Conservation (phyloP, 2,329 filamentous ascomycete genomes). For the Aspergillus sojae region DNA sequence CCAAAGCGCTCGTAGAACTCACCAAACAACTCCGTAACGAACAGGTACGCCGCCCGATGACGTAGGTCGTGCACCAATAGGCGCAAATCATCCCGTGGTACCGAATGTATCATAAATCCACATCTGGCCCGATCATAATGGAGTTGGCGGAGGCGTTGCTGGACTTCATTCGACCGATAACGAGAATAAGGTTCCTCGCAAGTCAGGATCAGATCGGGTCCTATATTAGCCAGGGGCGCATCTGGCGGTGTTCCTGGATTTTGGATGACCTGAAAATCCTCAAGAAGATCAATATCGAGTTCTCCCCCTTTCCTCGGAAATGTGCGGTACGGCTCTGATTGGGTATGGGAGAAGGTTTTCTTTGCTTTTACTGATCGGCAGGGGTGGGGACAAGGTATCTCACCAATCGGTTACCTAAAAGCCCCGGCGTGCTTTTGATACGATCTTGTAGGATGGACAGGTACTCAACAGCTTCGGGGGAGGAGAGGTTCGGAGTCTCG, state of each 20-base stretch:
- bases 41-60: slow-evolving; percentile 14
- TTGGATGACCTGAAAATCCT: slow-evolving; percentile 16
- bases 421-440: slow-evolving; percentile 12
- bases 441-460: slow-evolving; percentile 2
- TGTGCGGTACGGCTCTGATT: no score
- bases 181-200: slow-evolving; percentile 20
- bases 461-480: slow-evolving; percentile 11
- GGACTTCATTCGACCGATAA: slow-evolving; percentile 18
- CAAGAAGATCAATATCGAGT: neutral
- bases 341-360: no score
- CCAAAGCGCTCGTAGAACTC: slow-evolving; percentile 25
- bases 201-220: slow-evolving; percentile 17
- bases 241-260: slow-evolving; percentile 22
- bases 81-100: slow-evolving; percentile 12
- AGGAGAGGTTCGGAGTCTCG: slow-evolving; percentile 20
- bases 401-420: slow-evolving; percentile 16
- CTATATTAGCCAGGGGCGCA: slow-evolving; percentile 6
- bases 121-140: slow-evolving; percentile 13
- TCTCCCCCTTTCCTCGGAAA: neutral
- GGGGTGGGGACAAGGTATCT: slow-evolving; percentile 2
- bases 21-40: slow-evolving; percentile 19
- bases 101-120: slow-evolving; percentile 21
- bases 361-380: neutral
- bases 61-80: slow-evolving; percentile 20
- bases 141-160: slow-evolving; percentile 10